Conservation (phyloP, 2,329 filamentous ascomycete species). For the Elsinoe fawcettii region DNA sequence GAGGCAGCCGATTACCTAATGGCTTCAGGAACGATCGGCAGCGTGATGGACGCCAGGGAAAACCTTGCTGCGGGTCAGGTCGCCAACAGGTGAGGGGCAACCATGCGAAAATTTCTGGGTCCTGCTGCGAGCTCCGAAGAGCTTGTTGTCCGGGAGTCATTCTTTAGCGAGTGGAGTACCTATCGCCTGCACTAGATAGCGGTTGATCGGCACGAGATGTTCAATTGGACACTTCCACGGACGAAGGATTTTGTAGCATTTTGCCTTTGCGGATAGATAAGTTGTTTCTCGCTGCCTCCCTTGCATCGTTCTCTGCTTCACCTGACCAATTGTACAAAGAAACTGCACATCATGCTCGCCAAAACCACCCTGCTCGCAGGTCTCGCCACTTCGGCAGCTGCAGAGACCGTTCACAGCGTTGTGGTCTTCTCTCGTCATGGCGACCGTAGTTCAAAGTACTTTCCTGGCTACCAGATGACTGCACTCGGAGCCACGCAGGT, state of each 20-base stretch:
- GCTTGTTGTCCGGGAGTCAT: not conserved
- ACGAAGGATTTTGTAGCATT: not conserved
- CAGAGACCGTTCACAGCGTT: slow-evolving; percentile 67
- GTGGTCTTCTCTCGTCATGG: slow-evolving; percentile 89
- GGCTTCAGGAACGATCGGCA: slow-evolving; percentile 1
- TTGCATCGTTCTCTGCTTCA: slow-evolving; percentile 6
- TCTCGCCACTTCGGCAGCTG: slow-evolving; percentile 24
- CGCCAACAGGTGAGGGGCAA: not conserved
- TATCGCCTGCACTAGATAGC: not conserved
- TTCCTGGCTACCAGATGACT: slow-evolving; percentile 64
- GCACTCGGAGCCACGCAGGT: slow-evolving; percentile 71
- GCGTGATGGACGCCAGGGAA: not conserved
- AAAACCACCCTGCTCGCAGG: slow-evolving; percentile 21
- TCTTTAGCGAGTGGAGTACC: not conserved
- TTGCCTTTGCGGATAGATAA: slow-evolving; percentile 13
- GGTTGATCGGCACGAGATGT: not conserved
- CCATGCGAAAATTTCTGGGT: not conserved
- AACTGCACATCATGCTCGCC: slow-evolving; percentile 14
- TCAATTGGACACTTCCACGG: not conserved
- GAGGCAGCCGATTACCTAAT: slow-evolving; percentile 1
- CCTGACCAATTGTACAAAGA: not conserved
- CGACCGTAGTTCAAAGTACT: slow-evolving; percentile 73
- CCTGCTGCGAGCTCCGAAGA: not conserved
- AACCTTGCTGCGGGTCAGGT: not conserved
- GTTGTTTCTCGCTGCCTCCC: slow-evolving; percentile 23